phyloP scores from a whole-genome alignment of 345 rosid genomes.

The Arabidopsis suecica region DNA sequence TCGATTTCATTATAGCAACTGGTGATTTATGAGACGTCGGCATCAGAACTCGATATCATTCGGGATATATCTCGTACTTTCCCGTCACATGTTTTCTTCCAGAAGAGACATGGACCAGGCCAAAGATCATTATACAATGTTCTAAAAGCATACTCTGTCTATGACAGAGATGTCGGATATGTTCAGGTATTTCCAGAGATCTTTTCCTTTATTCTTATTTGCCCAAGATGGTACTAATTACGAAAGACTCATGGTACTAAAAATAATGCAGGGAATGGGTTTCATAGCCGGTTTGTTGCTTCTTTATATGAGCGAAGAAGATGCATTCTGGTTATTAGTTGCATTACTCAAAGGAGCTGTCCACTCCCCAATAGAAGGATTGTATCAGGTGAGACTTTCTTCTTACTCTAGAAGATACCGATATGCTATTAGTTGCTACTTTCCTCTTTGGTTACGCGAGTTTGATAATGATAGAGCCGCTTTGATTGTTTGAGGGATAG shows the following conservation, averaged over 20 bases:
- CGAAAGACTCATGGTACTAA: conserved; percentile 18
- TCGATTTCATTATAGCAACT: conserved; percentile 69
- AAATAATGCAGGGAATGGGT: conserved; percentile 85
- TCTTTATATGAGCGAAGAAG: conserved; percentile 99
- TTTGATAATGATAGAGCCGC: conserved; percentile 31
- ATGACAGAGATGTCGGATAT: conserved; percentile 94
- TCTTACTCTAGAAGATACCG: conserved; percentile 9
- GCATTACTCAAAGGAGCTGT: conserved; percentile 97
- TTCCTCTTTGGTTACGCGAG: conserved; percentile 35
- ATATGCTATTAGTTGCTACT: conserved; percentile 11
- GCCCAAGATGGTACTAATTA: conserved; percentile 27
- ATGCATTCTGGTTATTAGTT: conserved; percentile 96
- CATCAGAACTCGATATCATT: conserved; percentile 91
- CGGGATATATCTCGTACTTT: conserved; percentile 95
- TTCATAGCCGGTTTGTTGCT: conserved; percentile 89
- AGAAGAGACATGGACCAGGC: conserved; percentile 99
- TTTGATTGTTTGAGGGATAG: conserved; percentile 16
- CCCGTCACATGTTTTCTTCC: conserved; percentile 96
- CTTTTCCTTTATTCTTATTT: conserved; percentile 15
- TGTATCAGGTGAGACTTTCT: conserved; percentile 68
- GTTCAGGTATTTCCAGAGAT: conserved; percentile 70
- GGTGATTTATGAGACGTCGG: conserved; percentile 86
- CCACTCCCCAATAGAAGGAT: conserved; percentile 97
- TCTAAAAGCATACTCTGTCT: conserved; percentile 94
- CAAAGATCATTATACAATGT: conserved; percentile 97